Base-by-base conservation (phyloP, 768 basidiomycete species). In the Amanita inopinata region DNA sequence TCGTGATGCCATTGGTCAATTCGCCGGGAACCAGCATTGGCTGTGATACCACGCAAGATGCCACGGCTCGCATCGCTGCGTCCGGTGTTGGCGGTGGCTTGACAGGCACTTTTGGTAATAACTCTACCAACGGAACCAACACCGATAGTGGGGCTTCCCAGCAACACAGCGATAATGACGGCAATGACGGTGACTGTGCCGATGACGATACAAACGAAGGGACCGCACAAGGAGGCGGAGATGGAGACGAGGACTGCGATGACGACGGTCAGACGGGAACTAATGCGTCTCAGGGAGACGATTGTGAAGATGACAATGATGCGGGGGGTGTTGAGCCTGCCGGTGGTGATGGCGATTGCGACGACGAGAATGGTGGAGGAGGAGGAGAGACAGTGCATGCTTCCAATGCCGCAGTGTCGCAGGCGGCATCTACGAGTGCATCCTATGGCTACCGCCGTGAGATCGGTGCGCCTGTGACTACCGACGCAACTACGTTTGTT, bases 1-100 rank as follows among this genome's bases (percentile, higher is more conserved):
- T 63, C 23, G 72, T 73, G 0, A 57, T 76, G 15, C 76, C 76
- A 2, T 56, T 71, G 24, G 63, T 74, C 40, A 69, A 67, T 51
- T 61, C 63, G 30, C 46, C 63, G 8, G 76, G 76, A 2, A 67
- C 67, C 1, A 62, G 60, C 14, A 47, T 76, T 20, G 53, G 57
- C 14, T 79, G 76, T 51, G 67, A 67, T 22, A 63, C 59, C 1
- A 34, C 54, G 23, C 49, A 40, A 4, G 73, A 70, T 42, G 66
- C 70, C 2, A 18, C 51, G n/a, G 52, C 57, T 4, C 62, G 68
- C 10, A 68, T 77, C 46, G 45, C 52, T 8, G 59, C 53, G 19
- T 61, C 66, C 9, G 72, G 73, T 33, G 74, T 66, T 8, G 46
- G 55, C 5, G 70, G 71, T 34, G 73, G 70, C 5, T 44, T 66